phyloP scores from a whole-genome alignment of 345 rosid genomes.

The Ailanthus altissimus region DNA sequence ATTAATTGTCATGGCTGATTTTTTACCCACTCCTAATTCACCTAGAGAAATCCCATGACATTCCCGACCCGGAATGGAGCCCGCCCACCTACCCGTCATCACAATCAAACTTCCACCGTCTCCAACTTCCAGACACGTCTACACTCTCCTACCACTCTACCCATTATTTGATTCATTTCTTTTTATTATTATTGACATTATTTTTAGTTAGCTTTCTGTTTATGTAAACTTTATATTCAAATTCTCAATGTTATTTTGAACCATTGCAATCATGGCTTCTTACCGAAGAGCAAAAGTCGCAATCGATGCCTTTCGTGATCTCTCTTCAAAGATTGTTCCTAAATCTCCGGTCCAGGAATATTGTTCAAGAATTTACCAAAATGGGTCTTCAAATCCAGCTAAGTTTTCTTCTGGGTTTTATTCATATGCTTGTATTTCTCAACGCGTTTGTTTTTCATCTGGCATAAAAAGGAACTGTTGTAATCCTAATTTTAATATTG shows the following conservation, averaged over 20 bases:
- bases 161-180: background rate
- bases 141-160: background rate
- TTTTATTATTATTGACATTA: no score
- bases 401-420: conserved; percentile 34
- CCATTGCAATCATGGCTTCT: conserved; percentile 45
- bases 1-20: no score
- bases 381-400: conserved; percentile 29
- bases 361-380: conserved; percentile 29
- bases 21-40: no score
- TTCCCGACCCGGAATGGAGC: background rate
- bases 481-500: conserved; percentile 28
- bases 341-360: conserved; percentile 36
- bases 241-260: background rate
- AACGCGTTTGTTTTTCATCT: conserved; percentile 27
- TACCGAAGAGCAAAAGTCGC: conserved; percentile 51
- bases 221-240: background rate
- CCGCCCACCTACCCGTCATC: background rate
- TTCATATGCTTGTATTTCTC: conserved; percentile 33
- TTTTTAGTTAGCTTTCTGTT: background rate
- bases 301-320: conserved; percentile 45
- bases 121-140: background rate
- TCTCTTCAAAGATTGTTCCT: conserved; percentile 37
- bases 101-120: background rate
- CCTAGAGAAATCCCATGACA: background rate
- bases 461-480: conserved; percentile 19